A percentile compares a stretch with the other conserved stretches of the same genome.
These are phyloP conservation scores for Fusarium coffeatum DNA, from an alignment of 2,329 filamentous ascomycete genomes.

Conservation along the genomic window DNA sequence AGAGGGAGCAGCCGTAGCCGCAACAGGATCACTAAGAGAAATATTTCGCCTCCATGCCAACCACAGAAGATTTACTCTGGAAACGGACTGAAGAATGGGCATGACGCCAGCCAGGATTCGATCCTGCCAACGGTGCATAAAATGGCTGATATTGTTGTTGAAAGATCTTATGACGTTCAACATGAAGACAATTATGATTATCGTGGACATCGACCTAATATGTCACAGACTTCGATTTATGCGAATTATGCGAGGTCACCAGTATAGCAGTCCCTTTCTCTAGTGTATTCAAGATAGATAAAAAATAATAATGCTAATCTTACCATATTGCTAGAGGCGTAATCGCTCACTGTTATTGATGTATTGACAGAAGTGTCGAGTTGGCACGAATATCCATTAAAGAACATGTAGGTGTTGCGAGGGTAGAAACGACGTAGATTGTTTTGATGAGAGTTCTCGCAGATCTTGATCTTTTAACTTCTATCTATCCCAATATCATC, in stretches of 20 bases:
- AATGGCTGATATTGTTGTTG: conserved; percentile 22
- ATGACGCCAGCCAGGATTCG: conserved; percentile 23
- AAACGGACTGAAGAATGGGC: neutral
- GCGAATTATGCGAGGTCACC: neutral
- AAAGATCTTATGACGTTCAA: conserved; percentile 1
- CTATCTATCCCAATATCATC: too few species aligned
- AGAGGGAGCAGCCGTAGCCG: conserved; percentile 6
- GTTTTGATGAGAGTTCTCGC: too few species aligned
- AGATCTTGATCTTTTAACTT: too few species aligned
- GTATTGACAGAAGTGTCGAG: too few species aligned
- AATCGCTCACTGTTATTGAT: too few species aligned
- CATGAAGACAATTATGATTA: neutral
- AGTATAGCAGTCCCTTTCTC: neutral
- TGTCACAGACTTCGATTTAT: neutral
- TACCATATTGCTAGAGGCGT: neutral
- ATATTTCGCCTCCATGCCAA: neutral
- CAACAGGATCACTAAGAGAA: neutral
- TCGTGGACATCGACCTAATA: neutral
- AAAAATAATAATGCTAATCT: neutral
- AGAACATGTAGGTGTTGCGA: too few species aligned
- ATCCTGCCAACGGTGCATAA: conserved; percentile 16
- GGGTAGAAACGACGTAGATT: too few species aligned
- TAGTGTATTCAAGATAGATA: neutral
- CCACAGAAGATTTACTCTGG: neutral
- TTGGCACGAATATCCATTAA: too few species aligned